Evolutionary conservation across 805 yeast species (phyloP).

Genomic region (Jamesozyma piceae): DNA sequence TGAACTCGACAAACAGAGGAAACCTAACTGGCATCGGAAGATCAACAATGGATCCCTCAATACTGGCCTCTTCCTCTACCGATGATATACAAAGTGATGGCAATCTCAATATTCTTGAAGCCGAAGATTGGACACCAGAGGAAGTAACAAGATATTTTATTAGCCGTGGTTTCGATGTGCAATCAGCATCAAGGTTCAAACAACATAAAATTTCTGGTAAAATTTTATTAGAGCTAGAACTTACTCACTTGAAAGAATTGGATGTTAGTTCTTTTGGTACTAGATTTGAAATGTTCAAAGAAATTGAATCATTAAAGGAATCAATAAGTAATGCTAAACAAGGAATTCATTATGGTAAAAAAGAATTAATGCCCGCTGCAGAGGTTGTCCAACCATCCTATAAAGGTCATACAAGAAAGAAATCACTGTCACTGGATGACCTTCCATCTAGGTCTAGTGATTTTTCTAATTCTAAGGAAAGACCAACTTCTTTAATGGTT

Average conservation of each 20-base stretch:
- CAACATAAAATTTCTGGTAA: conserved; percentile 85
- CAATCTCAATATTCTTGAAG: conserved; percentile 26
- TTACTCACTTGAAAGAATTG: conserved; percentile 78
- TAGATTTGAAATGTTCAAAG: conserved; percentile 82
- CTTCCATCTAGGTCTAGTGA: conserved; percentile 5
- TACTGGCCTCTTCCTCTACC: conserved; percentile 1
- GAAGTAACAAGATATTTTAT: conserved; percentile 77
- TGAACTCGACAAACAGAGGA: conserved; percentile 1
- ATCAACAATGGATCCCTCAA: not conserved
- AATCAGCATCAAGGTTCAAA: conserved; percentile 69
- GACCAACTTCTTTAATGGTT: conserved; percentile 13
- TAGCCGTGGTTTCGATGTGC: conserved; percentile 60
- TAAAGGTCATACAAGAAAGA: conserved; percentile 10
- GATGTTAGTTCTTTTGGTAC: conserved; percentile 93
- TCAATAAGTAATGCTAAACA: not conserved
- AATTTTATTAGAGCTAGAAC: conserved; percentile 75
- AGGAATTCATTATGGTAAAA: not conserved
- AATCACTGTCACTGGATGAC: conserved; percentile 19
- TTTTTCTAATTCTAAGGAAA: conserved; percentile 2
- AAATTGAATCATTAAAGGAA: conserved; percentile 57
- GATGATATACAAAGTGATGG: conserved; percentile 2
- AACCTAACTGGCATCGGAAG: not conserved
- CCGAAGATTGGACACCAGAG: conserved; percentile 68
- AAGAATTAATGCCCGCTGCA: conserved; percentile 36
- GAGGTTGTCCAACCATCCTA: conserved; percentile 15